phyloP scores from a whole-genome alignment of 164 flowering plant species.

The Dillenia turbinata region DNA sequence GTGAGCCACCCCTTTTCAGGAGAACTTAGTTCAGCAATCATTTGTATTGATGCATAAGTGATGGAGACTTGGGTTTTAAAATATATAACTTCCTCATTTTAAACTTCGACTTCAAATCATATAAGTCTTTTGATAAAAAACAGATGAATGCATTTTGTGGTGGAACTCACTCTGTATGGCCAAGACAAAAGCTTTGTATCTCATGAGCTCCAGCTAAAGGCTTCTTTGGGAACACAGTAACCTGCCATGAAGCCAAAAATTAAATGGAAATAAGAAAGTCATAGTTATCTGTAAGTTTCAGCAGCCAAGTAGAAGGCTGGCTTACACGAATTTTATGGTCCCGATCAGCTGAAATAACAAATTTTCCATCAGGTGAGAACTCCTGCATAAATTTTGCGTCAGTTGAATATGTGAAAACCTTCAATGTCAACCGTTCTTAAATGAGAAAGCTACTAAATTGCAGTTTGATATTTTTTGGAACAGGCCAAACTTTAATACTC shows the following conservation, averaged over 20 bases:
- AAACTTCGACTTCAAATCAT: too few species aligned
- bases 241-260: constrained; percentile 40
- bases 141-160: neutral
- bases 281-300: neutral
- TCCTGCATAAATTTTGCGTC: constrained; percentile 42
- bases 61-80: too few species aligned
- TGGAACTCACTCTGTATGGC: constrained; percentile 83
- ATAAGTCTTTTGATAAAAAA: neutral
- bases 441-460: too few species aligned
- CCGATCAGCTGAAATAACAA: constrained; percentile 81
- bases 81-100: too few species aligned
- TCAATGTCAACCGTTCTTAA: too few species aligned
- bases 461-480: too few species aligned
- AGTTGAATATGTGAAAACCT: too few species aligned
- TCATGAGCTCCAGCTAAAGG: constrained; percentile 88
- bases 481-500: too few species aligned
- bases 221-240: constrained; percentile 65
- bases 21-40: too few species aligned
- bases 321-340: constrained; percentile 96
- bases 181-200: constrained; percentile 93
- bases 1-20: too few species aligned
- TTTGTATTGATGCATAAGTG: too few species aligned
- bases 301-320: neutral
- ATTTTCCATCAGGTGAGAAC: constrained; percentile 84
- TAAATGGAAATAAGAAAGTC: neutral